These are phyloP conservation scores for Pythium utonaiense DNA, from an alignment of 352 stramenopile genomes.

Conservation along the genomic window DNA sequence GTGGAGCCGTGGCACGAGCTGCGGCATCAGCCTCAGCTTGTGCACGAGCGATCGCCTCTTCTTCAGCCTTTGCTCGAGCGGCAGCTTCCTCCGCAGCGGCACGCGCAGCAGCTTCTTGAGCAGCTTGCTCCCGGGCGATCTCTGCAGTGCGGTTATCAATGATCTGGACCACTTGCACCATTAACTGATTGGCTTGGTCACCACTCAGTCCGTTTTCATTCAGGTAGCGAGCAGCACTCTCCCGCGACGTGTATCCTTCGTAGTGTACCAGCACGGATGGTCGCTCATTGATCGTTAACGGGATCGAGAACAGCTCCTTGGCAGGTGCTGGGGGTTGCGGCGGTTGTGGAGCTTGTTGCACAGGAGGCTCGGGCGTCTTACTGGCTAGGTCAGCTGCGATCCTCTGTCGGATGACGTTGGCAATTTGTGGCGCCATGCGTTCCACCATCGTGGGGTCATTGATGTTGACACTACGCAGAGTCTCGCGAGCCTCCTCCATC, in stretches of 20 bases:
- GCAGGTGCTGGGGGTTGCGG: slow-evolving; percentile 4
- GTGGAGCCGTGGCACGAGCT: slow-evolving; percentile 6
- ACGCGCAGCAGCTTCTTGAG: slow-evolving; percentile 12
- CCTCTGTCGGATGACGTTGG: slow-evolving; percentile 48
- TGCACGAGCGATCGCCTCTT: neutral
- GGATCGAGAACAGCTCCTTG: slow-evolving; percentile 65
- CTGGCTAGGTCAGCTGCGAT: slow-evolving; percentile 22
- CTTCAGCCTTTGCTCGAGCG: neutral
- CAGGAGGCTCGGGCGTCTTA: neutral
- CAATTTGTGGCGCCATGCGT: slow-evolving; percentile 53
- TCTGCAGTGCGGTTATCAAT: slow-evolving; percentile 51
- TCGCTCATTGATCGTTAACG: slow-evolving; percentile 51
- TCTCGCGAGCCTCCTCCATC: slow-evolving; percentile 55
- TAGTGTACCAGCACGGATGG: slow-evolving; percentile 54
- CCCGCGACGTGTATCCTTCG: slow-evolving; percentile 50
- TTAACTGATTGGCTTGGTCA: slow-evolving; percentile 31
- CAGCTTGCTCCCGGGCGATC: slow-evolving; percentile 36
- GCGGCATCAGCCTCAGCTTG: slow-evolving; percentile 2
- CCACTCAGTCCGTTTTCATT: slow-evolving; percentile 52
- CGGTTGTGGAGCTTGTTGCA: neutral
- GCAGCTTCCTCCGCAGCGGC: slow-evolving; percentile 16
- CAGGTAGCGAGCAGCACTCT: slow-evolving; percentile 62
- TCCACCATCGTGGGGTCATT: slow-evolving; percentile 48
- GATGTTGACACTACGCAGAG: slow-evolving; percentile 41
- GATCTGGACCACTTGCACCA: slow-evolving; percentile 55